Percentiles rank a stretch among this genome's conserved stretches.
Conservation (phyloP, 176 grass and related monocot genomes). For the Coix lacrymajobi region DNA sequence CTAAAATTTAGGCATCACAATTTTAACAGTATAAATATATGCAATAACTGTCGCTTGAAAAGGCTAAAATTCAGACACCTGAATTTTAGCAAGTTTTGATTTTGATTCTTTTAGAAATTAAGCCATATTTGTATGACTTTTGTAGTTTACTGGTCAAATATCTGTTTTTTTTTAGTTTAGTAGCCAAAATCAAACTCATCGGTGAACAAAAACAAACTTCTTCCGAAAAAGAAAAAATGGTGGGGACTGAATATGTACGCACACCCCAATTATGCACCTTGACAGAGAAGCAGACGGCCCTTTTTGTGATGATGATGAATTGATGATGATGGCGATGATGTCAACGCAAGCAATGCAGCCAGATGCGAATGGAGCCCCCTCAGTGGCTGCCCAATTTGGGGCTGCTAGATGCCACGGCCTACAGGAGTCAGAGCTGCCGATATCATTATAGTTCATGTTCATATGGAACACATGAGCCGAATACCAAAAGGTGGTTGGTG, state of each 20-base stretch:
- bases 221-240: too few species aligned
- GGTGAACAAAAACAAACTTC: too few species aligned
- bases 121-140: background rate
- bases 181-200: background rate
- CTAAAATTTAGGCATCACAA: too few species aligned
- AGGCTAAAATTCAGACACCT: too few species aligned
- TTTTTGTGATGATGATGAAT: too few species aligned
- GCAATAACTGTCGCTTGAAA: too few species aligned
- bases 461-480: slow-evolving; percentile 12
- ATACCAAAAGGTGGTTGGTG: background rate
- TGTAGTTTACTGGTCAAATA: too few species aligned
- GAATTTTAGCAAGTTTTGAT: too few species aligned
- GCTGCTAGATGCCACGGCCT: background rate
- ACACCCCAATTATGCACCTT: too few species aligned
- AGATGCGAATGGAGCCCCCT: background rate
- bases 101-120: background rate
- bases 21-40: too few species aligned
- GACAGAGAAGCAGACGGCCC: too few species aligned
- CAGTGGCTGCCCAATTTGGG: background rate
- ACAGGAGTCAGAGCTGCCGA: background rate
- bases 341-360: background rate
- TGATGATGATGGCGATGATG: background rate
- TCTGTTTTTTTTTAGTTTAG: background rate
- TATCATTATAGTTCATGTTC: background rate
- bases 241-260: too few species aligned